Conservation (phyloP, 805 yeast species). For the Scheffersomyces coipomensis region DNA sequence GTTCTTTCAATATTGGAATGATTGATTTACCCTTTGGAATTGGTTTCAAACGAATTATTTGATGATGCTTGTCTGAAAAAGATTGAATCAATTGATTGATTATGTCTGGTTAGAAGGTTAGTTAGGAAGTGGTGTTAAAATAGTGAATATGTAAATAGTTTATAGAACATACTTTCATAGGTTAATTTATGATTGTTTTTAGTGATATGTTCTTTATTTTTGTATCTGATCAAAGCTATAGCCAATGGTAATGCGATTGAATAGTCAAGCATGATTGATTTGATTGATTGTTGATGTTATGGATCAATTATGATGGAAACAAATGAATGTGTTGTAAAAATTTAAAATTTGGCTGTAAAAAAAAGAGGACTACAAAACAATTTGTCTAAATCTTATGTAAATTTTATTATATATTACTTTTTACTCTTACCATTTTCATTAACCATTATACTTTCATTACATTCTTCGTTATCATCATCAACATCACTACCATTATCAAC, state of each 20-base stretch:
- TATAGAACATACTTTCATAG: neutral
- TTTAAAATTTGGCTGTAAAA: neutral
- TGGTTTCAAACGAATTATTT: too few relatives aligned
- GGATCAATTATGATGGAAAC: too few relatives aligned
- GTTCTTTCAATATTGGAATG: neutral
- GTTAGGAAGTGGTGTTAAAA: too few relatives aligned
- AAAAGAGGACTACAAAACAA: neutral
- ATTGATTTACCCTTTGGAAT: neutral
- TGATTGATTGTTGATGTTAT: neutral
- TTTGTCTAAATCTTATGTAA: too few relatives aligned
- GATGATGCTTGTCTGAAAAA: too few relatives aligned
- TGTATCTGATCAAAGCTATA: slow-evolving; percentile 6
- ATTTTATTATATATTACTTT: too few relatives aligned
- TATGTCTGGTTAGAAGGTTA: too few relatives aligned
- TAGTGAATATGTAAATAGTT: too few relatives aligned
- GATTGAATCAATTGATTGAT: too few relatives aligned
- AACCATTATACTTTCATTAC: too few relatives aligned
- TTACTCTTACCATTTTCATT: too few relatives aligned
- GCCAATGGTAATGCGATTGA: slow-evolving; percentile 8
- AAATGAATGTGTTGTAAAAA: too few relatives aligned
- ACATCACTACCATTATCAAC: neutral
- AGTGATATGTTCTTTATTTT: slow-evolving; percentile 1
- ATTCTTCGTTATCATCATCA: neutral
- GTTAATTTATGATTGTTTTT: neutral
- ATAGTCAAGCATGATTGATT: neutral